Base-by-base conservation (phyloP, 2,329 filamentous ascomycete genomes). In the Ophiocordyceps polyrhachis-furcata region DNA sequence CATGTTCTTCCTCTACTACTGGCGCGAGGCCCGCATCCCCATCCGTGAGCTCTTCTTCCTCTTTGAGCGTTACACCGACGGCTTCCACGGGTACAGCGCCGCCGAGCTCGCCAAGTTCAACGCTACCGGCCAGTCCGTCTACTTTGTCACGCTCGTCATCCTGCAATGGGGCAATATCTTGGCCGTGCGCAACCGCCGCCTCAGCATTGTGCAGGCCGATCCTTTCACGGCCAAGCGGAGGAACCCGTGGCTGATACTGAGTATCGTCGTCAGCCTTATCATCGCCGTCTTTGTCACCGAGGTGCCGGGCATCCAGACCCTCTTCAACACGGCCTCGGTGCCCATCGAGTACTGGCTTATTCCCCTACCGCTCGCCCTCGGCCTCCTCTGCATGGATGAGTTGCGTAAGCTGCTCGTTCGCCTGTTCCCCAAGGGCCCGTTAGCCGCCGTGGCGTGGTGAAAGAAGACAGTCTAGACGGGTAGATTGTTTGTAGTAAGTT, bases 1-100 rank as follows among this genome's bases (percentile, higher is more conserved):
- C 49, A 73, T 74, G 70, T 73, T 67, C 55, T 74, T 72, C 58
- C 49, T 71, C 0, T 74, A 73, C 58, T 63, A 68, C 60, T 70
- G 62, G 56, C 60, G 55, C 13, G 54, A 66, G 40, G 68, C 69
- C 1, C 60, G 64, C 7, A 70, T 74, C 32, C 64, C 70, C 0
- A 56, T 69, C 41, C 52, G 53, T 13, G 60, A 65, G 7, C 64
- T 74, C 12, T 65, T 71, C 51, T 69, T 74, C 51, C 58, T 66
- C 0, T 73, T 70, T 38, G 67, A 71, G 42, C 58, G 57, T 0
- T 73, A 70, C 53, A 49, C 57, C 0, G 66, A 61, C 1, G 69
- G 69, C 3, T 73, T 70, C 50, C 62, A 66, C 47, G 69, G 69
- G 0, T 71, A 72, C 55, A 62, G 63, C 0, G 41, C 56, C 11